A percentile compares a stretch with the other conserved stretches of the same genome.
phyloP scores from a whole-genome alignment of 768 basidiomycete genomes.

The Boletus insuetus region DNA sequence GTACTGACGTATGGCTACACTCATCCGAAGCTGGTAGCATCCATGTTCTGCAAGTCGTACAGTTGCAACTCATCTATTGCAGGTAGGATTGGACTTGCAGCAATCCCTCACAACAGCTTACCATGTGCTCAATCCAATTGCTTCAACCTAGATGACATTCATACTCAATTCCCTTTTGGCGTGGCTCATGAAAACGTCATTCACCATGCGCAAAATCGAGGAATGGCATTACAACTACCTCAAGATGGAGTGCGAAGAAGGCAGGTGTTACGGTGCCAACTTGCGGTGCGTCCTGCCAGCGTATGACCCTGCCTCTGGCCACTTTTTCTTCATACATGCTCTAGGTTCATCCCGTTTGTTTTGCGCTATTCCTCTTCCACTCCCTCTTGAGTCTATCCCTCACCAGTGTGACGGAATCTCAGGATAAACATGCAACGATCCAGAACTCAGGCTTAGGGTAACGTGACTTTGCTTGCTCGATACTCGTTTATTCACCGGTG shows the following conservation, averaged over 20 bases:
- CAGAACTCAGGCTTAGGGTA: slow-evolving; percentile 99
- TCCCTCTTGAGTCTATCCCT: slow-evolving; percentile 73
- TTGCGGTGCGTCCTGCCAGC: slow-evolving; percentile 78
- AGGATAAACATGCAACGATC: slow-evolving; percentile 88
- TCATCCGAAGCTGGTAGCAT: slow-evolving; percentile 47
- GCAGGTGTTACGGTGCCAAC: slow-evolving; percentile 94
- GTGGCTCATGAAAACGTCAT: slow-evolving; percentile 92
- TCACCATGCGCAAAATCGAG: slow-evolving; percentile 83
- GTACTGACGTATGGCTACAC: slow-evolving; percentile 1
- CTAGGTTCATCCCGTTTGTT: slow-evolving; percentile 94
- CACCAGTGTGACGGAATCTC: slow-evolving; percentile 85
- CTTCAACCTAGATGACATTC: slow-evolving; percentile 78
- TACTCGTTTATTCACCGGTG: slow-evolving; percentile 52
- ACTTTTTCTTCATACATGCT: neutral
- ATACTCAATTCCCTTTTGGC: slow-evolving; percentile 92
- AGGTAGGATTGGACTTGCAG: slow-evolving; percentile 92
- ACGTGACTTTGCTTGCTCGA: slow-evolving; percentile 15
- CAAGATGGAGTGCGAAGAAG: slow-evolving; percentile 94
- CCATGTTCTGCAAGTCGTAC: slow-evolving; percentile 97
- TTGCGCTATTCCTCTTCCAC: slow-evolving; percentile 89
- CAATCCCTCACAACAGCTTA: slow-evolving; percentile 35
- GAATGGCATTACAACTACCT: slow-evolving; percentile 96
- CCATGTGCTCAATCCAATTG: neutral
- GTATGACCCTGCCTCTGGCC: neutral
- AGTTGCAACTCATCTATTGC: slow-evolving; percentile 99